A percentile compares a stretch with the other conserved stretches of the same genome.
phyloP scores from a whole-genome alignment of 371 early-diverging fungal genomes.

The Actinomortierella ambigua region DNA sequence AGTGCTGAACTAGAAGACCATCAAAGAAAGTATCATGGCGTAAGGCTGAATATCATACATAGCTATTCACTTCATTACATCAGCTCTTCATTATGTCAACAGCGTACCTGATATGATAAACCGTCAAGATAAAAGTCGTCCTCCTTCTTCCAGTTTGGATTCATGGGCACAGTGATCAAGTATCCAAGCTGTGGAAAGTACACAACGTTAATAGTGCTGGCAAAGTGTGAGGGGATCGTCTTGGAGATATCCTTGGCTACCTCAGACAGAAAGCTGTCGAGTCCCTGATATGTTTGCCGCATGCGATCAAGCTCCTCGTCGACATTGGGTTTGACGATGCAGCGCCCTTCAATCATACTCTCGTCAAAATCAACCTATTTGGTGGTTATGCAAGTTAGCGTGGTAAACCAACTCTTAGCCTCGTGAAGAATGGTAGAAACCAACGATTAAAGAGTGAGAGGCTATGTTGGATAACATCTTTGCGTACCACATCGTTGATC shows the following conservation, averaged over 20 bases:
- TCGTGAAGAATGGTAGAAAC: too few relatives aligned
- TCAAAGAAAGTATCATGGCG: not conserved
- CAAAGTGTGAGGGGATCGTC: constrained; percentile 55
- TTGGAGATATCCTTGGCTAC: constrained; percentile 64
- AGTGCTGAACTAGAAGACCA: constrained; percentile 66
- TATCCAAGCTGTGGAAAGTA: constrained; percentile 88
- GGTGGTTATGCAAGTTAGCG: too few relatives aligned
- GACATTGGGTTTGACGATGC: constrained; percentile 64
- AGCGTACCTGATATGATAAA: constrained; percentile 44
- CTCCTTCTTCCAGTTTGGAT: constrained; percentile 49
- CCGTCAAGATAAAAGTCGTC: constrained; percentile 52
- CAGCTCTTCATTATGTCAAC: not conserved
- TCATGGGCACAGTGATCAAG: constrained; percentile 68
- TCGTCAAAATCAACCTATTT: constrained; percentile 74
- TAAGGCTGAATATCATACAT: constrained; percentile 28
- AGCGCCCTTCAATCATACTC: constrained; percentile 57
- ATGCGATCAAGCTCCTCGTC: constrained; percentile 69
- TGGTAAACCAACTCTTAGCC: too few relatives aligned
- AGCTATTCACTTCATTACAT: too few relatives aligned
- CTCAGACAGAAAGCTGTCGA: constrained; percentile 62
- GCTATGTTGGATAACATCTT: too few relatives aligned
- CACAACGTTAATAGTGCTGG: constrained; percentile 67
- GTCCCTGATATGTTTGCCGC: constrained; percentile 59
- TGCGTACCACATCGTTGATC: constrained; percentile 61
- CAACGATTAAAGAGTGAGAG: too few relatives aligned